phyloP scores from a whole-genome alignment of 2,329 filamentous ascomycete genomes.

The Alternaria solani region DNA sequence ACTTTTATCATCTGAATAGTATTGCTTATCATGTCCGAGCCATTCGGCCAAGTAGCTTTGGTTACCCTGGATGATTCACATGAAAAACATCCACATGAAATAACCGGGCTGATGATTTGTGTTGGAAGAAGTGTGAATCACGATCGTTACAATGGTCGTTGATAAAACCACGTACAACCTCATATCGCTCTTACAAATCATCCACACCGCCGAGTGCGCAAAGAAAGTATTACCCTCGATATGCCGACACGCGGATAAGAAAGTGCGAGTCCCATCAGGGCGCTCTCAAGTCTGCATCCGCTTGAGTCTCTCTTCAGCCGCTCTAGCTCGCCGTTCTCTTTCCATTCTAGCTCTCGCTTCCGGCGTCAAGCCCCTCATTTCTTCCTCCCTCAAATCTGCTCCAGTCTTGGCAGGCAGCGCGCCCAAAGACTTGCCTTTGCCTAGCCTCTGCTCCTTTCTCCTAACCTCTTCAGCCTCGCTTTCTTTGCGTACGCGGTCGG shows the following conservation, averaged over 20 bases:
- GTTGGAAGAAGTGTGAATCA: not conserved
- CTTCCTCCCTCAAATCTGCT: constrained; percentile 82
- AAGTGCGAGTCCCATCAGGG: not conserved
- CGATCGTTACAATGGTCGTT: not conserved
- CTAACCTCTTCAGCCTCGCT: constrained; percentile 60
- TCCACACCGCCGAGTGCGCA: not conserved
- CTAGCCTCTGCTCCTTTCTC: constrained; percentile 59
- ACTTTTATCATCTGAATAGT: not conserved
- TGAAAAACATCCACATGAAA: not conserved
- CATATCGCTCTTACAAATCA: not conserved
- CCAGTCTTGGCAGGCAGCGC: constrained; percentile 72
- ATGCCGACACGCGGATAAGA: not conserved
- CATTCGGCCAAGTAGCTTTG: not conserved
- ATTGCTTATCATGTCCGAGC: not conserved
- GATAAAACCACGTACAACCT: not conserved
- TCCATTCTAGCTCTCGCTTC: constrained; percentile 88
- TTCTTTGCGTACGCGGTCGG: constrained; percentile 71
- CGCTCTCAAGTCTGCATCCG: constrained; percentile 46
- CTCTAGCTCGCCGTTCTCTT: constrained; percentile 86
- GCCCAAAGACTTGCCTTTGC: constrained; percentile 62
- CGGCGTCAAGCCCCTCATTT: constrained; percentile 82
- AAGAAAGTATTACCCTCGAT: not conserved
- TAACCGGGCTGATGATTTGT: not conserved
- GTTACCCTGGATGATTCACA: not conserved
- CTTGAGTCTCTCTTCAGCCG: constrained; percentile 86